Conservation (phyloP, 2,329 filamentous ascomycete genomes). For the Daldinia sp. region DNA sequence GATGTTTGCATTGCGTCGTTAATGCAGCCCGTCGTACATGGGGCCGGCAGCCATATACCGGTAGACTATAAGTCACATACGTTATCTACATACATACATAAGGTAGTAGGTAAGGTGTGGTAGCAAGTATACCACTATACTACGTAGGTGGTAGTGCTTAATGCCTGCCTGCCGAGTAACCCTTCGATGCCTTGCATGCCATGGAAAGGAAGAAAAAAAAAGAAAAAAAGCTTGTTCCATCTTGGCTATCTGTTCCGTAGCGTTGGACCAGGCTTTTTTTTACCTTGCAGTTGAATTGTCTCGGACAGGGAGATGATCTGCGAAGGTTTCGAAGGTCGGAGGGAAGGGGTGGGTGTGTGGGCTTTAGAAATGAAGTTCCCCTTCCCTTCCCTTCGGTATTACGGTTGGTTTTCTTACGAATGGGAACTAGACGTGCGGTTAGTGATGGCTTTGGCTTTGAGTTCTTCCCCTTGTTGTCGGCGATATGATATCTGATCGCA, state of each 20-base stretch:
- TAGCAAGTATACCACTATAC: not conserved
- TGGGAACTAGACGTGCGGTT: not conserved
- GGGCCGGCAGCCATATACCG: conserved; percentile 18
- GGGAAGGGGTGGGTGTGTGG: not conserved
- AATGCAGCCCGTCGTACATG: not conserved
- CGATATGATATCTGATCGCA: conserved; percentile 2
- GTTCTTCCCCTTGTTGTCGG: not conserved
- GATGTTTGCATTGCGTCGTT: conserved; percentile 15
- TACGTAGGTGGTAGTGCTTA: conserved; percentile 20
- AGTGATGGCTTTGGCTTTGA: conserved; percentile 7
- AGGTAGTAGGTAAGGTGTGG: not conserved
- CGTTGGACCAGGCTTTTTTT: conserved; percentile 20
- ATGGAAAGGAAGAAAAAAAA: too few relatives aligned
- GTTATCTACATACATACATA: not conserved
- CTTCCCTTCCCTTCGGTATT: not conserved
- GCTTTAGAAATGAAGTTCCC: not conserved
- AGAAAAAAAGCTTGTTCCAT: conserved; percentile 39
- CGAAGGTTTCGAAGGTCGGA: not conserved
- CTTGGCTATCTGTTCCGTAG: conserved; percentile 38
- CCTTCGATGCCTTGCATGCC: conserved; percentile 22
- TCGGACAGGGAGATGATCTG: not conserved
- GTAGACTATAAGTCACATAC: conserved; percentile 6
- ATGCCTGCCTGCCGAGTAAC: conserved; percentile 15
- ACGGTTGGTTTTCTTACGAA: not conserved
- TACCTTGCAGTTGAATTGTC: not conserved